phyloP scores from a whole-genome alignment of 108 stramenopile species.

The Nitzschia sp. region DNA sequence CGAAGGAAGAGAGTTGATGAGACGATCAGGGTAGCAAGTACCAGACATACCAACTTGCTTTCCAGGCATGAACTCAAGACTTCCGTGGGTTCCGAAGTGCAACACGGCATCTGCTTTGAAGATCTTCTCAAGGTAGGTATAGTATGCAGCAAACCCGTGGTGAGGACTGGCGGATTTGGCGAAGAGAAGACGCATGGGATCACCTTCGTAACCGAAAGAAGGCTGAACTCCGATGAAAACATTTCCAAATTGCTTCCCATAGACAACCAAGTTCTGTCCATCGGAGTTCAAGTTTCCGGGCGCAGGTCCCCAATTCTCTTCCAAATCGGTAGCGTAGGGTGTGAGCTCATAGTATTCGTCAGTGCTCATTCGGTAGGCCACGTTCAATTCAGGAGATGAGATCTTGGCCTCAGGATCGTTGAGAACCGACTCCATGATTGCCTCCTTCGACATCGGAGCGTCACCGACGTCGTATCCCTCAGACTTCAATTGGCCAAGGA shows the following conservation, averaged over 20 bases:
- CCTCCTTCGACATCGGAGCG: conserved; percentile 77
- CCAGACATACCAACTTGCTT: conserved; percentile 99
- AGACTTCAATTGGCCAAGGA: conserved; percentile 80
- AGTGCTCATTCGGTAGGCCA: conserved; percentile 95
- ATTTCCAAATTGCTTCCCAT: conserved; percentile 95
- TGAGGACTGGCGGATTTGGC: conserved; percentile 97
- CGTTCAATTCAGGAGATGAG: conserved; percentile 93
- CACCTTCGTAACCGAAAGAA: conserved; percentile 96
- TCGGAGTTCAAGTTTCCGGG: conserved; percentile 97
- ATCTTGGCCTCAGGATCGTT: conserved; percentile 95
- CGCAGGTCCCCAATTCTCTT: conserved; percentile 97
- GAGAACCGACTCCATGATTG: conserved; percentile 85
- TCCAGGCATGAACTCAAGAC: conserved; percentile 97
- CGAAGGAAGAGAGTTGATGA: conserved; percentile 94
- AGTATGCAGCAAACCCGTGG: conserved; percentile 98
- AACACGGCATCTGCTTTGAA: conserved; percentile 95
- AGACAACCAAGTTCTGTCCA: conserved; percentile 93
- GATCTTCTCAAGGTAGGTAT: conserved; percentile 96
- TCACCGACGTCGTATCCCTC: conserved; percentile 94
- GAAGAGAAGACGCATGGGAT: conserved; percentile 92
- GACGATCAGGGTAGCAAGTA: conserved; percentile 96
- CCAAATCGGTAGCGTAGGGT: conserved; percentile 91
- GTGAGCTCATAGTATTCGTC: conserved; percentile 94
- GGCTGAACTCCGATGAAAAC: conserved; percentile 97
- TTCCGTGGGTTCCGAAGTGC: conserved; percentile 97